Base-by-base conservation (phyloP, 2,329 filamentous ascomycete genomes). In the Aspergillus sclerotialis region DNA sequence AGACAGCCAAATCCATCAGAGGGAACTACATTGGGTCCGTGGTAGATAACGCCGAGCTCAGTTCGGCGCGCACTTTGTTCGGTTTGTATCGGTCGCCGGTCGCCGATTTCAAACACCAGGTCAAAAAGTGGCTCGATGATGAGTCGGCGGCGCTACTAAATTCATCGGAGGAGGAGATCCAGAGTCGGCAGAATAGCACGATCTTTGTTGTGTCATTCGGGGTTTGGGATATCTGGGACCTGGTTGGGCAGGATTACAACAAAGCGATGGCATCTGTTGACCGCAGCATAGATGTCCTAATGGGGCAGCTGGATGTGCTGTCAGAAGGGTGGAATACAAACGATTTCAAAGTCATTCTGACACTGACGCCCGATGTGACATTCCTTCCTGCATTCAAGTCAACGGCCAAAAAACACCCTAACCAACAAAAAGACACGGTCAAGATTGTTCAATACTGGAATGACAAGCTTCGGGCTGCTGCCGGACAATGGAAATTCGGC, bases 201-300 rank as follows among this genome's bases (percentile, higher is more conserved):
- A 49, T 63, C 23, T 55, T 63, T 34, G 47, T 52, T 7, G 44
- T 63, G 4, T 59, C 57, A 11, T 64, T 64, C 42, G 58, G 59
- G 5, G 36, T 63, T 8, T 63, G 57, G 60, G 61, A 65, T 36
- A 30, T 65, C 30, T 64, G 58, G 60, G 55, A 55, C 23, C 37
- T 59, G 33, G 38, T 57, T 18, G 46, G 39, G 17, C 46, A 47
- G 39, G 45, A 52, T 31, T 44, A 54, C 36, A 43, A 50, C 8
- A 35, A 38, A 8, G 56, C 55, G 2, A 41, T 42, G 10, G 28
- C 39, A 13, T 53, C 55, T 1, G 39, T 57, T 24, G 46, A 50
- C 11, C 52, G 52, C 15, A 60, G 52, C 23, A 44, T 64, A 30
- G 42, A 50, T 23, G 51, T 48, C 30, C 41, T 65, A 10, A 58